Conservation (phyloP, 169 alveolate species). For the Cardiosporidium cionae region DNA sequence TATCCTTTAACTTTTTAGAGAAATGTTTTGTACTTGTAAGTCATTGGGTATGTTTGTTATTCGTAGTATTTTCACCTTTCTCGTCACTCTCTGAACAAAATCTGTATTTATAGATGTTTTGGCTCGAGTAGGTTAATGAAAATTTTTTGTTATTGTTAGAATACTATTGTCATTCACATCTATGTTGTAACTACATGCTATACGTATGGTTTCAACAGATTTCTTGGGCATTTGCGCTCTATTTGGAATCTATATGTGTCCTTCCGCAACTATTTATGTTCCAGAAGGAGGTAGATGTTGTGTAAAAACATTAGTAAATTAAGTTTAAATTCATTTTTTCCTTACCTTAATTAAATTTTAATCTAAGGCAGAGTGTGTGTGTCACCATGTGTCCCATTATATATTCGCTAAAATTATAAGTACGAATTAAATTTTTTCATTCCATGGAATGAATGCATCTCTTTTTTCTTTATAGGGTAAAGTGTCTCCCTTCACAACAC, state of each 20-base stretch:
- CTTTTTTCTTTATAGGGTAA: conserved; percentile 48
- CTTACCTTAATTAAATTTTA: background rate
- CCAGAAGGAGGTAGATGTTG: conserved; percentile 60
- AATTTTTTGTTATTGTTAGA: too few relatives aligned
- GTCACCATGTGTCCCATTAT: background rate
- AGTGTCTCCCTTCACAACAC: conserved; percentile 80
- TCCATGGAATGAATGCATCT: background rate
- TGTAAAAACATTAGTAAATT: background rate
- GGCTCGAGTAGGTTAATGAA: too few relatives aligned
- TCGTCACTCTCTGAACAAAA: background rate
- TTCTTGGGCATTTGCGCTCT: conserved; percentile 85
- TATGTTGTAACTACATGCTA: too few relatives aligned
- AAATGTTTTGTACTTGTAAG: background rate
- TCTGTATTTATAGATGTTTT: too few relatives aligned
- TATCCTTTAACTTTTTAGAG: background rate
- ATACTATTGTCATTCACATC: too few relatives aligned
- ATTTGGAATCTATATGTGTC: conserved; percentile 78
- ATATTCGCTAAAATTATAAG: too few relatives aligned
- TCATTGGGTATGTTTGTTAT: background rate
- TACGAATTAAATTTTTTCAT: too few relatives aligned
- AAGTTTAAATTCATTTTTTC: background rate
- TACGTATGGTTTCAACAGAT: conserved; percentile 34
- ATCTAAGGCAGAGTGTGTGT: background rate
- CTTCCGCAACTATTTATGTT: conserved; percentile 82
- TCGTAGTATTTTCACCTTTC: background rate